Percentiles rank a stretch among this genome's conserved stretches.
Conservation (phyloP, 1,284 basidiomycete genomes). For the Pseudozyma sp. region DNA sequence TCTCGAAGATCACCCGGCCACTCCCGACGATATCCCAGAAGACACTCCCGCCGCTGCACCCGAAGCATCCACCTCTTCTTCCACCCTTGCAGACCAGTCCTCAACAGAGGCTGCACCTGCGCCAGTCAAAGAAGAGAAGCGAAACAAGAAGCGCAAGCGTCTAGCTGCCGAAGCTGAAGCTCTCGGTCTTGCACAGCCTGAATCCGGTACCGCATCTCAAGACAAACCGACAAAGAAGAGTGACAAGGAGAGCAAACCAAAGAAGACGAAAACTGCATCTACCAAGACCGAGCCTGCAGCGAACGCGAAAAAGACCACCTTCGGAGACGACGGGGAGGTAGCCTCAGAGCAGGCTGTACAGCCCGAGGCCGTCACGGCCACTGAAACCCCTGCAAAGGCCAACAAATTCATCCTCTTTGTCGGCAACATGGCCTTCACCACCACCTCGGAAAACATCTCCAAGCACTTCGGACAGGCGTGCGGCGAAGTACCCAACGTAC, state of each 20-base stretch:
- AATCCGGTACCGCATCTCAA: conserved; percentile 10
- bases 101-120: neutral
- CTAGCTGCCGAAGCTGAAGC: conserved; percentile 38
- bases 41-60: conserved; percentile 7
- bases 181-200: neutral
- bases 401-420: conserved; percentile 64
- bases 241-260: conserved; percentile 18
- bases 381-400: conserved; percentile 15
- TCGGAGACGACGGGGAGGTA: conserved; percentile 44
- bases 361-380: neutral
- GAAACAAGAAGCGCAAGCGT: conserved; percentile 47
- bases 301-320: conserved; percentile 41
- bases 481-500: conserved; percentile 63
- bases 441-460: conserved; percentile 57
- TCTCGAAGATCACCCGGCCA: conserved; percentile 27
- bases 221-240: neutral
- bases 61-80: conserved; percentile 12
- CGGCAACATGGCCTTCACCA: conserved; percentile 67
- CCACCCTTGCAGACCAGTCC: neutral
- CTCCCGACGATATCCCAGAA: conserved; percentile 26
- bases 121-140: conserved; percentile 41
- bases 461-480: conserved; percentile 62
- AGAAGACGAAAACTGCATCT: conserved; percentile 15
- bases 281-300: conserved; percentile 14
- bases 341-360: conserved; percentile 22